Conservation (phyloP, 2,329 filamentous ascomycete species). For the Mycosphaerella sp. region DNA sequence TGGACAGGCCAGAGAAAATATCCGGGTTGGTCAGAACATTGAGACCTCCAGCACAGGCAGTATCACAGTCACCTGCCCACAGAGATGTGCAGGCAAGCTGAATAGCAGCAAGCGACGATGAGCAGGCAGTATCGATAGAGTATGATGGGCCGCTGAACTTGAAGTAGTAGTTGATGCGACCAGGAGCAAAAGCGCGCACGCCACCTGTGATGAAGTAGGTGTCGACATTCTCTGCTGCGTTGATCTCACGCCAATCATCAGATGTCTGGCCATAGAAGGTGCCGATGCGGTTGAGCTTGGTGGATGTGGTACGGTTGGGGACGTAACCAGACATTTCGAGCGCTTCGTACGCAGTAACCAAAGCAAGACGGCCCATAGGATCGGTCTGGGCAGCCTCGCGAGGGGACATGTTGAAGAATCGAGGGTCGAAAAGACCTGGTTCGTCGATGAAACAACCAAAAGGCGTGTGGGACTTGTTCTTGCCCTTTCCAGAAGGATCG, state of each 20-base stretch:
- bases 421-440: constrained; percentile 71
- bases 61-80: constrained; percentile 72
- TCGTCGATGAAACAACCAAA: constrained; percentile 72
- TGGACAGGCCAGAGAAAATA: constrained; percentile 68
- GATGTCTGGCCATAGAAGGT: constrained; percentile 71
- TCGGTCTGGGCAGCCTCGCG: constrained; percentile 74
- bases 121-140: constrained; percentile 72
- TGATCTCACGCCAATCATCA: constrained; percentile 72
- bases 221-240: constrained; percentile 65
- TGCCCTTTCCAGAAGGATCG: constrained; percentile 64
- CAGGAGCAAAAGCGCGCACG: constrained; percentile 55
- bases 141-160: constrained; percentile 68
- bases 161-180: constrained; percentile 70
- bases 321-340: constrained; percentile 76
- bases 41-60: constrained; percentile 70
- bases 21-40: constrained; percentile 77
- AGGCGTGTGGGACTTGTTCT: constrained; percentile 71
- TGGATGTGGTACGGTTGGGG: constrained; percentile 64
- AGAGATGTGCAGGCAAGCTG: constrained; percentile 67
- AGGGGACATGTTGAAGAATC: constrained; percentile 83
- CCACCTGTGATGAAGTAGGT: constrained; percentile 62
- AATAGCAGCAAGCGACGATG: constrained; percentile 65
- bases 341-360: constrained; percentile 74
- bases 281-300: constrained; percentile 58
- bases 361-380: constrained; percentile 70